Evolutionary conservation across 768 basidiomycete species (phyloP).

Genomic region (Kondoa malvinella): DNA sequence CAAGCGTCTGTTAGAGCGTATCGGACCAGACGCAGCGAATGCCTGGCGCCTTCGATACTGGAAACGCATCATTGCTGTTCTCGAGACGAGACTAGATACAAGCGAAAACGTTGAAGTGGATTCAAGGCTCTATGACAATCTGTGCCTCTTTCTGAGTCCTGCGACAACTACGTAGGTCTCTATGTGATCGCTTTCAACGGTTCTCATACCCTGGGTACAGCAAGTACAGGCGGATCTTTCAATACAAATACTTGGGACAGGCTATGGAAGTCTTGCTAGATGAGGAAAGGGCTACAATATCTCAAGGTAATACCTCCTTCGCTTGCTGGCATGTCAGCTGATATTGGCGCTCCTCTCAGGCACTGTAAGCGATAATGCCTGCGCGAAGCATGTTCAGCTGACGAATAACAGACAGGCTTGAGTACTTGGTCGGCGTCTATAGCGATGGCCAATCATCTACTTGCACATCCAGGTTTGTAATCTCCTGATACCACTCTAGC

Average conservation of each 20-base stretch:
- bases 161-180: background rate
- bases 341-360: too few species aligned
- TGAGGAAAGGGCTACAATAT: constrained; percentile 12
- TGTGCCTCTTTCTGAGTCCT: background rate
- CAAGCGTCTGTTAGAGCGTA: background rate
- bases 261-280: background rate
- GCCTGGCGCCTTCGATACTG: constrained; percentile 10
- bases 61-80: constrained; percentile 3
- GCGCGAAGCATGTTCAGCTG: too few species aligned
- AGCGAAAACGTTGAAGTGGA: background rate
- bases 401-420: constrained; percentile 10
- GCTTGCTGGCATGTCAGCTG: too few species aligned
- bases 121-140: background rate
- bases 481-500: background rate
- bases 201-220: too few species aligned
- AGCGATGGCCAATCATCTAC: constrained; percentile 17
- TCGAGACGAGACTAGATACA: constrained; percentile 3
- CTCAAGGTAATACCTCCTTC: constrained; percentile 1
- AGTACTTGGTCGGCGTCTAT: constrained; percentile 15
- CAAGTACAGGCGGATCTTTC: background rate
- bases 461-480: constrained; percentile 19
- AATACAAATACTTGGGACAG: background rate
- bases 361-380: too few species aligned
- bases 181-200: too few species aligned
- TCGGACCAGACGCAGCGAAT: background rate